Evolutionary conservation across 306 rosid species (phyloP), one percentile per base, ranked within the genome.

Genomic region (Castanopsis chinensis): DNA sequence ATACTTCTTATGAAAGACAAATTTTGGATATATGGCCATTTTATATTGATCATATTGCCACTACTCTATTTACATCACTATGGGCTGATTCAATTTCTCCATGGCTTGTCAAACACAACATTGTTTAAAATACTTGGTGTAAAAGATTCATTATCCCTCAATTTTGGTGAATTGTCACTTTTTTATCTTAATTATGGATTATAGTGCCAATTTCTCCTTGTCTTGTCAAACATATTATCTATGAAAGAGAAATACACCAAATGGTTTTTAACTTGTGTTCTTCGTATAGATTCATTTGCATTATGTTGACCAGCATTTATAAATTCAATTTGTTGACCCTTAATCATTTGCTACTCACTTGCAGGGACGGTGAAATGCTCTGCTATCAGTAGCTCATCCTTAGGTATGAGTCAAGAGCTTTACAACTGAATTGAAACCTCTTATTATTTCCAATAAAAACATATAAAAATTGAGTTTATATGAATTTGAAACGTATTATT

Each of bases 331-430:
- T 67, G 23, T 9, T 63, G n/a, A 3, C 57, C n/a, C 23, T 41
- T 14, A 51, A 80, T 72, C 59, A 33, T 76, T 56, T 65, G 23
- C n/a, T 69, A 75, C 60, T 43, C 52, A 74, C 65, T 33, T 75
- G 74, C 84, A 89, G 88, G 82, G 86, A 84, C 71, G 35, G 35
- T 32, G 35, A 4, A 32, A 32, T 32, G 35, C 35, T 4, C 6
- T 5, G 1, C 35, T 32, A 32, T 32, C 35, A 32, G 1, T 32
- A 32, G 35, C 1, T 32, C 6, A 1, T 32, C 35, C 5, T 32
- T 32, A 32, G 6, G 35, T 32, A 4, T 32, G 35, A 32, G 35
- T 32, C 35, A 32, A 32, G 6, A 32, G 35, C 5, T 32, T 32
- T 32, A 32, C 35, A 32, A 32, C 35, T 32, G 4, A 32, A 32